These are phyloP conservation scores for Singerocomus inundabilis DNA, from an alignment of 1,284 basidiomycete species.

Conservation along the genomic window DNA sequence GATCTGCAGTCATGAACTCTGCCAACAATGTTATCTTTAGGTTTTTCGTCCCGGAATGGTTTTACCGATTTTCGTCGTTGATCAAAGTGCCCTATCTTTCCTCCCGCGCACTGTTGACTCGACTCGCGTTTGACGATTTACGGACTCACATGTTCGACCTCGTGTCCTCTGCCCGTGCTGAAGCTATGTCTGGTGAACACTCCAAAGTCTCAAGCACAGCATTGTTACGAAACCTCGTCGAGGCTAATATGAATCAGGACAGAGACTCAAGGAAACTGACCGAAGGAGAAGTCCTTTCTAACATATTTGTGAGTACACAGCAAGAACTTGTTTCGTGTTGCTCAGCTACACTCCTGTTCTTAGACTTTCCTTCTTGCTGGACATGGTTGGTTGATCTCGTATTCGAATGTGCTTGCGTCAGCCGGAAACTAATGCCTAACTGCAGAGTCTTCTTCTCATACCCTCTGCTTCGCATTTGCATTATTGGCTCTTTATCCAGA, in stretches of 20 bases:
- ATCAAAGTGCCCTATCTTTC: conserved; percentile 38
- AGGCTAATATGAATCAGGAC: conserved; percentile 42
- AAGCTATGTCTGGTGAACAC: conserved; percentile 27
- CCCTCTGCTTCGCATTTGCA: conserved; percentile 40
- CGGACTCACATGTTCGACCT: conserved; percentile 42
- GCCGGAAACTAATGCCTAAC: conserved; percentile 1
- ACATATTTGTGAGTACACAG: conserved; percentile 40
- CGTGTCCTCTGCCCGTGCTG: conserved; percentile 35
- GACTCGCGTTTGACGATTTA: conserved; percentile 37
- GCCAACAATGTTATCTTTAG: conserved; percentile 33
- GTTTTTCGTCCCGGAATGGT: conserved; percentile 34
- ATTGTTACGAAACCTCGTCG: conserved; percentile 44
- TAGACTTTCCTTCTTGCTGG: conserved; percentile 42
- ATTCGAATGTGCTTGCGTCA: neutral
- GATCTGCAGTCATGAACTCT: conserved; percentile 34
- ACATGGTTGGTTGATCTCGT: conserved; percentile 19
- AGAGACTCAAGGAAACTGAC: conserved; percentile 34
- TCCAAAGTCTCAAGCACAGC: conserved; percentile 34
- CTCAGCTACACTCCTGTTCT: neutral
- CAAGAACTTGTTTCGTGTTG: neutral
- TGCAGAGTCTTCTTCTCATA: conserved; percentile 45
- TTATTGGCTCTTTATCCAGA: conserved; percentile 48
- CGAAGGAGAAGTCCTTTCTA: conserved; percentile 45
- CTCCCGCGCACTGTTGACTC: conserved; percentile 25
- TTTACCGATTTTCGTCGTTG: conserved; percentile 28